Evolutionary conservation across 306 rosid species (phyloP), one percentile per base, ranked within the genome.

Genomic region (Ammopiptanthus mongolicus): DNA sequence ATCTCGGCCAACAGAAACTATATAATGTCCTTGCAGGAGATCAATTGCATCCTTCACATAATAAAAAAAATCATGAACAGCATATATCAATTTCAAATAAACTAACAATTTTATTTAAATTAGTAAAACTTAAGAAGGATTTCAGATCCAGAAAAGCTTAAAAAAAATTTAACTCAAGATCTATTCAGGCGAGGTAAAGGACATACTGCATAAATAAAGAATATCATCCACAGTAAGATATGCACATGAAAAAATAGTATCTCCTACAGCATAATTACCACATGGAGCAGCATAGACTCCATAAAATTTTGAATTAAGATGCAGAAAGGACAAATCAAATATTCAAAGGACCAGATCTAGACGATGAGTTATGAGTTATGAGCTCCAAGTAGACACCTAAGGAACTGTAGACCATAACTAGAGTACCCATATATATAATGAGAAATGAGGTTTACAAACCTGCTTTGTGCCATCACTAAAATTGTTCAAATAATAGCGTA

Each of bases 11-110:
- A 87, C 93, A 1, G 97, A 90, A 83, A 89, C 96, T 57, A 95
- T 95, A 83, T 90, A 95, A 87, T 95, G 93, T 81, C 99, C 99
- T 86, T 95, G 98, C 80, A 92, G 71, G 75, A 95, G 99, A 90
- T 95, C 99, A 83, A 90, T 95, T 74, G 98, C 93, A 74, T 95
- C 99, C 99, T 95, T 82, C 85, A 77, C 57, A 67, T 39, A 62
- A 69, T 79, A 6, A 41, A 8, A 44, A 44, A 74, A 28, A 76
- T 75, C 72, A 80, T 15, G 44, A 52, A 75, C 34, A 65, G 11
- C 14, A 47, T 21, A 12, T 74, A 65, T 56, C 57, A 75, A 42
- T 71, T 39, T 52, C 46, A 63, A 42, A 73, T 28, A 56, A 65
- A 73, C 13, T 25, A 50, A 41, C 42, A 33, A 73, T 2, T 7